phyloP scores from a whole-genome alignment of 768 basidiomycete genomes.

The Phlebiopsis gigantea region DNA sequence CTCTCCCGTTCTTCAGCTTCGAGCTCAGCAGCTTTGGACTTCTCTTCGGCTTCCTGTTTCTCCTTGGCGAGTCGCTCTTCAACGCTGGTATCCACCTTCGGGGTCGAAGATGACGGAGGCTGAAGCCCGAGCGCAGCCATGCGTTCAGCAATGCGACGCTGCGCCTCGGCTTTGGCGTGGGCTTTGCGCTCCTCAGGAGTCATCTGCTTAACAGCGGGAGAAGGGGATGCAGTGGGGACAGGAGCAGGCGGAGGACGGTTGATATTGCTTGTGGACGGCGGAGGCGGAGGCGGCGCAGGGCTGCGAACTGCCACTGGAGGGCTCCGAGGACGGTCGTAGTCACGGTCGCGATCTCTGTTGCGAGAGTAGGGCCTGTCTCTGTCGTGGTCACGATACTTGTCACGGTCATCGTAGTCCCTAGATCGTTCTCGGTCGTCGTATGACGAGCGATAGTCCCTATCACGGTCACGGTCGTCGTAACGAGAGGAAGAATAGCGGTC shows the following conservation, averaged over 20 bases:
- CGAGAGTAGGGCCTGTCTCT: conserved; percentile 34
- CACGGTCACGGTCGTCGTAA: conserved; percentile 31
- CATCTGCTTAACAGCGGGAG: conserved; percentile 69
- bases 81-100: conserved; percentile 70
- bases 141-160: conserved; percentile 76
- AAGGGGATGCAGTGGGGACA: conserved; percentile 51
- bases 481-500: conserved; percentile 19
- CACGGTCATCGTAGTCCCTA: conserved; percentile 35
- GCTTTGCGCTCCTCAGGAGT: conserved; percentile 79
- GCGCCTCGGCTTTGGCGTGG: conserved; percentile 73
- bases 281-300: conserved; percentile 44
- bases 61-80: conserved; percentile 83
- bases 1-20: conserved; percentile 78
- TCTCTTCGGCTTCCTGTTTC: conserved; percentile 88
- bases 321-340: conserved; percentile 27
- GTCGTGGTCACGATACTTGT: conserved; percentile 30
- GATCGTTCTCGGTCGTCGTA: conserved; percentile 43
- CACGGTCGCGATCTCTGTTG: conserved; percentile 31
- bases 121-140: conserved; percentile 80
- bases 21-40: conserved; percentile 68
- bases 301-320: conserved; percentile 36
- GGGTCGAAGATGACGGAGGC: conserved; percentile 34
- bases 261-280: conserved; percentile 35
- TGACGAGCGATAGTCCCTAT: conserved; percentile 17
- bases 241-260: conserved; percentile 47